A percentile compares a stretch with the other conserved stretches of the same genome.
Evolutionary conservation across 1,284 basidiomycete species (phyloP).

Genomic region (Pholiota adiposa): DNA sequence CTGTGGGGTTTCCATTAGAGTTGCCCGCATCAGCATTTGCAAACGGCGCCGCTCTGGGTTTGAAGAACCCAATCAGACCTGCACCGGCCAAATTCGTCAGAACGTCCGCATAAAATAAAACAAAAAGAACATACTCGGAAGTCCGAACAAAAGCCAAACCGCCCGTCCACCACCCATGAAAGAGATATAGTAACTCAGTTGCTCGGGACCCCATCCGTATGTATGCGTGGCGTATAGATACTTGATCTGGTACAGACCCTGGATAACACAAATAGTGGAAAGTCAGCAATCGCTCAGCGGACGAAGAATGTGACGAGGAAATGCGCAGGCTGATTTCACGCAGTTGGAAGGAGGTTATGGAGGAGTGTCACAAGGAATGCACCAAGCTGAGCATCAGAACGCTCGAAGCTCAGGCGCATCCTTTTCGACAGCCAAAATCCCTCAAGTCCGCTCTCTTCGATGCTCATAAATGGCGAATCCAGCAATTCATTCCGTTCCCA

Average conservation of each 20-base stretch:
- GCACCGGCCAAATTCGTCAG: conserved; percentile 3
- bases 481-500: background rate
- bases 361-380: background rate
- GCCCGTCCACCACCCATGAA: conserved; percentile 49
- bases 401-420: background rate
- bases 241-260: conserved; percentile 58
- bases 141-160: conserved; percentile 47
- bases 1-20: conserved; percentile 5
- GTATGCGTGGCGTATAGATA: conserved; percentile 57
- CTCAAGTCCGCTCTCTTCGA: conserved; percentile 1
- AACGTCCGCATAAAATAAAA: background rate
- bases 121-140: conserved; percentile 44
- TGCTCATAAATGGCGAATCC: background rate
- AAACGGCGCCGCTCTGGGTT: conserved; percentile 37
- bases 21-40: conserved; percentile 4
- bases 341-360: background rate
- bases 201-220: conserved; percentile 53
- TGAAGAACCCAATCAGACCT: conserved; percentile 50
- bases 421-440: conserved; percentile 13
- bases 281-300: background rate
- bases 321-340: background rate
- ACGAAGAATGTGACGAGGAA: background rate
- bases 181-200: conserved; percentile 56
- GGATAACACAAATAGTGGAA: conserved; percentile 4
- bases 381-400: background rate